Percentiles rank a stretch among this genome's conserved stretches.
phyloP scores from a whole-genome alignment of 78 protist species.

The Chrysochromulina parva region DNA sequence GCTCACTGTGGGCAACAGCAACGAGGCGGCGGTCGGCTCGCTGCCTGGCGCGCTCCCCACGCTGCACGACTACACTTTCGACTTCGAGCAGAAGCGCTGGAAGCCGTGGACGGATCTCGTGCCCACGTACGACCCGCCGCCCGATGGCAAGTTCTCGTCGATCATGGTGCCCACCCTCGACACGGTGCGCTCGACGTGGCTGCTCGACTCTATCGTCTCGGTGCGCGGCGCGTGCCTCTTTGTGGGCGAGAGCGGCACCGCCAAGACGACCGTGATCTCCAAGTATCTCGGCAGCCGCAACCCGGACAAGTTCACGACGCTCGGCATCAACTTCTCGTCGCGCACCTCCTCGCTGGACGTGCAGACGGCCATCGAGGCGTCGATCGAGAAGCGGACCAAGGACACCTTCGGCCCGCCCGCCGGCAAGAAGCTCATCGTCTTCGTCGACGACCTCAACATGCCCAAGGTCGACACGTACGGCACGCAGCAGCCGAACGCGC shows the following conservation, averaged over 20 bases:
- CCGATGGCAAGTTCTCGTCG: slow-evolving; percentile 52
- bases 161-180: slow-evolving; percentile 86
- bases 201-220: slow-evolving; percentile 36
- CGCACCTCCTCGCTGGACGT: slow-evolving; percentile 71
- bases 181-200: slow-evolving; percentile 73
- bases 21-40: slow-evolving; percentile 9
- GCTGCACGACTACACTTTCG: slow-evolving; percentile 70
- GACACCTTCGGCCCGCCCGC: slow-evolving; percentile 79
- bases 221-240: slow-evolving; percentile 55
- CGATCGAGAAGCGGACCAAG: slow-evolving; percentile 80
- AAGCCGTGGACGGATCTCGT: slow-evolving; percentile 67
- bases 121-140: slow-evolving; percentile 56
- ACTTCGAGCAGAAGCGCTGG: slow-evolving; percentile 60
- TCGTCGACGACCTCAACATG: slow-evolving; percentile 89
- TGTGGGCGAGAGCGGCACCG: slow-evolving; percentile 85
- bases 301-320: not conserved
- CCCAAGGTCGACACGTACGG: slow-evolving; percentile 84
- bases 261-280: slow-evolving; percentile 77
- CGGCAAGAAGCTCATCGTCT: slow-evolving; percentile 59
- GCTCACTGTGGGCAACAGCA: not conserved
- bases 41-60: slow-evolving; percentile 65
- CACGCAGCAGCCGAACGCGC: slow-evolving; percentile 76
- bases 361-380: slow-evolving; percentile 67
- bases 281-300: slow-evolving; percentile 51
- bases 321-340: slow-evolving; percentile 67